Evolutionary conservation across 257 asterid genomes (phyloP), one percentile per base, ranked within the genome.

Genomic region (Solanum chmielewskii): DNA sequence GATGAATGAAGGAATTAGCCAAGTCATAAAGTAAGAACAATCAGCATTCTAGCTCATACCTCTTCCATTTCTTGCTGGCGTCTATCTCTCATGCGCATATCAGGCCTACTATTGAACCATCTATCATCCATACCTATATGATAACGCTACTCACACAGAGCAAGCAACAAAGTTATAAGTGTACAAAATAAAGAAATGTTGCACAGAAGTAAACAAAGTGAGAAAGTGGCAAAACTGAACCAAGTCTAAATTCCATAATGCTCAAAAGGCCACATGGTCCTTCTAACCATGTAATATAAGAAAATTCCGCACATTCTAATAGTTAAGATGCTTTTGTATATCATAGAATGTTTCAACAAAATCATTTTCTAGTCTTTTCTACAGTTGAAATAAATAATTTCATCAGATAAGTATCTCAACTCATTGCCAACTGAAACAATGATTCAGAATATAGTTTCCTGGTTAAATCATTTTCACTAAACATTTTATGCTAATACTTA

Each of bases 21-120:
- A 44, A 45, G 47, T 16, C 70, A 25, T 44, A 21, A 77, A 89
- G 27, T 5, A 87, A 44, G 64, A 49, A 16, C 60, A 85, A 42
- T 78, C 75, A 21, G 11, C 31, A 25, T 86, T 85, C 42, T 6
- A 80, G 86, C 18, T 64, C 88, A 82, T 89, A 95, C 98, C 95
- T 93, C 96, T 35, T 90, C 90, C 39, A 71, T 84, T 90, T 85
- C 91, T 70, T 88, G 92, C 77, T 90, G 91, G 66, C 88, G 93
- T 88, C 88, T 91, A 85, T 89, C 93, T 92, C 92, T 91, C 81
- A 86, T 87, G 27, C 90, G 93, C 95, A 91, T 86, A 86, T 94
- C 98, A 81, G 90, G 95, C 87, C 93, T 93, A 71, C 94, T 92
- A 88, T 86, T 89, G 87, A 90, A 93, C 98, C 96, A 93, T 90